Percentiles rank a stretch among this genome's conserved stretches.
Conservation (phyloP, 2,329 filamentous ascomycete species). For the Penicillium sp. region DNA sequence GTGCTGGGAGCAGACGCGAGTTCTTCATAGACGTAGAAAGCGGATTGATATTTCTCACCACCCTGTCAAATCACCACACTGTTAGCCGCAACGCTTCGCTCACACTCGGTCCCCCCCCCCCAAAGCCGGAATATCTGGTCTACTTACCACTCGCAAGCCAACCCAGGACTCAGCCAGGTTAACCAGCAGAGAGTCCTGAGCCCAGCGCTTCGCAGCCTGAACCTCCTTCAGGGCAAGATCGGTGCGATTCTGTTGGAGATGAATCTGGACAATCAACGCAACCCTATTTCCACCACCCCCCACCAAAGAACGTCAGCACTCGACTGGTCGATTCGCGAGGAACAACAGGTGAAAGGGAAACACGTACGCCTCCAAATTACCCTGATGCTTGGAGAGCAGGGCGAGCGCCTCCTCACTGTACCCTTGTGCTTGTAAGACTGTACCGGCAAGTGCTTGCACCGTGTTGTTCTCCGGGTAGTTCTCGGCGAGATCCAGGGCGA, state of each 20-base stretch:
- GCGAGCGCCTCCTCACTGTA: constrained; percentile 80
- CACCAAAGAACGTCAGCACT: constrained; percentile 6
- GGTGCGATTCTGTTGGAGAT: constrained; percentile 83
- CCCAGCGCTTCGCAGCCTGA: constrained; percentile 78
- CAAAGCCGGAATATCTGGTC: no score
- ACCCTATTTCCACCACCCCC: constrained; percentile 46
- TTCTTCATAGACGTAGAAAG: constrained; percentile 97
- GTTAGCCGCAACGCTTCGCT: no score
- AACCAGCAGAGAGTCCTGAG: constrained; percentile 86
- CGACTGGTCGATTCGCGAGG: not conserved
- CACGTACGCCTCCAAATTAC: constrained; percentile 68
- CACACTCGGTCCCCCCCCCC: not conserved
- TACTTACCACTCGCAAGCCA: constrained; percentile 70
- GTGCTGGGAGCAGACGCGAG: constrained; percentile 81
- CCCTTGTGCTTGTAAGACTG: constrained; percentile 70
- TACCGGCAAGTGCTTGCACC: constrained; percentile 78
- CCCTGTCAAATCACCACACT: constrained; percentile 49
- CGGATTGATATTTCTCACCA: constrained; percentile 90
- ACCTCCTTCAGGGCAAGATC: constrained; percentile 91
- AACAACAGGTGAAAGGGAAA: constrained; percentile 1
- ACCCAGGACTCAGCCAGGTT: constrained; percentile 97
- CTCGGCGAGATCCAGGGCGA: constrained; percentile 61
- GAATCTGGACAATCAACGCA: constrained; percentile 83
- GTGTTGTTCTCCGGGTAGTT: constrained; percentile 65
- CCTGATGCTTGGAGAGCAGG: constrained; percentile 75